Evolutionary conservation across 2,329 filamentous ascomycete species (phyloP).

Genomic region (Talaromyces sp.): DNA sequence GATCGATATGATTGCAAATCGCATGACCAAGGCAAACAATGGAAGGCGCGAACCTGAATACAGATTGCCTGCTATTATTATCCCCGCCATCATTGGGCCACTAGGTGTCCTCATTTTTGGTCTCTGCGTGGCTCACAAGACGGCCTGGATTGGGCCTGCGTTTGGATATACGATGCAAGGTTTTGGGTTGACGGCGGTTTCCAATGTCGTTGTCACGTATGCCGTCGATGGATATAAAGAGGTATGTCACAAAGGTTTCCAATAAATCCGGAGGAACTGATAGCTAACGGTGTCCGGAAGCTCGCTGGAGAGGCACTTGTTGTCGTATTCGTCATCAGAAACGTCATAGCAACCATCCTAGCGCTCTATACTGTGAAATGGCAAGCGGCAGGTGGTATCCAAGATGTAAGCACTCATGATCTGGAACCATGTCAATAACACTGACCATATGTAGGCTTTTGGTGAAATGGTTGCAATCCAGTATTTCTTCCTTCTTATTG

Average conservation of each 20-base stretch:
- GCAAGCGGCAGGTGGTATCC: neutral
- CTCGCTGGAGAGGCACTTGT: neutral
- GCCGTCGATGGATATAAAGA: neutral
- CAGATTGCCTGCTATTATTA: slow-evolving; percentile 28
- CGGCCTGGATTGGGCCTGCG: neutral
- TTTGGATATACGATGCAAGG: neutral
- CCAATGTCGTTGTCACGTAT: neutral
- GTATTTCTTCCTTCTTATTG: neutral
- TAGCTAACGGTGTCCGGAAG: neutral
- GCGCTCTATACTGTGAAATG: neutral
- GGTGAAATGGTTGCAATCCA: neutral
- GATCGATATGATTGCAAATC: slow-evolving; percentile 29
- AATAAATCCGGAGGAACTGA: too few relatives aligned
- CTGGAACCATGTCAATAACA: neutral
- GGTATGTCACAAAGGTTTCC: neutral
- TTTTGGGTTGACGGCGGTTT: neutral
- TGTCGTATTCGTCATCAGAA: neutral
- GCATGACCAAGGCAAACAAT: slow-evolving; percentile 24
- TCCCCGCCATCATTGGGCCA: neutral
- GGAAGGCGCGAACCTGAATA: slow-evolving; percentile 27
- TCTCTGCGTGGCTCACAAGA: neutral
- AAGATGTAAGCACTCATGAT: neutral
- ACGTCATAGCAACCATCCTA: neutral
- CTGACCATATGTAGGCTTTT: neutral
- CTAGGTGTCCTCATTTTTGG: neutral